phyloP scores from a whole-genome alignment of 805 yeast species.

The Myxozyma nipponensis region DNA sequence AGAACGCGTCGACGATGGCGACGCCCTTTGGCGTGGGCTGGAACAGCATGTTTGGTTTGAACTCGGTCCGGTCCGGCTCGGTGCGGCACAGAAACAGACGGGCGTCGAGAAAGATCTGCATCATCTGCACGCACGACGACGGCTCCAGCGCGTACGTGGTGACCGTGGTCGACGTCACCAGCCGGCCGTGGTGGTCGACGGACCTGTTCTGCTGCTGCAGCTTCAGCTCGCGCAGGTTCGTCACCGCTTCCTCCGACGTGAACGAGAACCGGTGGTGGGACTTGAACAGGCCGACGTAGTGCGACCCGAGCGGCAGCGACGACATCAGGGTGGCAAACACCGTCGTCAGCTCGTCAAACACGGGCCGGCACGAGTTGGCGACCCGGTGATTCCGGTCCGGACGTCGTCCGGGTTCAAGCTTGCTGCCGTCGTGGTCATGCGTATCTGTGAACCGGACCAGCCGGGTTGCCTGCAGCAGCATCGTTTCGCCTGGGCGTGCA shows the following conservation, averaged over 20 bases:
- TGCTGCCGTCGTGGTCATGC: conserved; percentile 1
- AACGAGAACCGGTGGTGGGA: conserved; percentile 53
- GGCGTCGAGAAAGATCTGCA: conserved; percentile 20
- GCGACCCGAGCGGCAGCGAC: conserved; percentile 42
- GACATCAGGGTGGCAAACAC: conserved; percentile 54
- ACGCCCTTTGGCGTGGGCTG: conserved; percentile 95
- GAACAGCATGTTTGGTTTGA: conserved; percentile 11
- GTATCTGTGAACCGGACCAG: conserved; percentile 13
- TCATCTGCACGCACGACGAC: conserved; percentile 5
- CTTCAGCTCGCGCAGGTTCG: conserved; percentile 47
- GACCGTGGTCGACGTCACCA: conserved; percentile 39
- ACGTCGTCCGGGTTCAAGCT: too few relatives aligned
- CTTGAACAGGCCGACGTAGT: conserved; percentile 33
- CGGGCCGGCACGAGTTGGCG: conserved; percentile 8
- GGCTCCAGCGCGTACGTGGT: conserved; percentile 26
- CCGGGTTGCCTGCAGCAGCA: conserved; percentile 18
- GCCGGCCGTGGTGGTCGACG: conserved; percentile 27
- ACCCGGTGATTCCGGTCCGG: neutral
- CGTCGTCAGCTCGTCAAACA: conserved; percentile 49
- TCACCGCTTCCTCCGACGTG: conserved; percentile 48
- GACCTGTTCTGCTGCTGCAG: conserved; percentile 47
- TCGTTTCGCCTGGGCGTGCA: too few relatives aligned
- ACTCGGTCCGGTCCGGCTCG: conserved; percentile 5
- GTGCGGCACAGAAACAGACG: conserved; percentile 18
- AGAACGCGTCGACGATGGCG: conserved; percentile 59